phyloP scores from a whole-genome alignment of 169 alveolate genomes.

The Cyclospora cayetanensis region DNA sequence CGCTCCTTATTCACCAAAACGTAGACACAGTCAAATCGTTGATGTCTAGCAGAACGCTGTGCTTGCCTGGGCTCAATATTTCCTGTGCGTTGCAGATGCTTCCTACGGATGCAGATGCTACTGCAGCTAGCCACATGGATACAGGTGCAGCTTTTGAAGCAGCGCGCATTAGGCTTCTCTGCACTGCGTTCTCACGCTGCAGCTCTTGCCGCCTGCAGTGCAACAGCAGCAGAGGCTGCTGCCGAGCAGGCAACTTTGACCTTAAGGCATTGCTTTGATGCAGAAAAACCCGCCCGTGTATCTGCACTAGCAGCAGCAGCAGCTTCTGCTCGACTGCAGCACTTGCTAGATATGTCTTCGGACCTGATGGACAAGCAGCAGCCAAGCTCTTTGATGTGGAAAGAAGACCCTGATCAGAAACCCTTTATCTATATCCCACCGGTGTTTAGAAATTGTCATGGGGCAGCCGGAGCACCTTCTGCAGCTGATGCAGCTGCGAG shows the following conservation, averaged over 20 bases:
- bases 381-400: background rate
- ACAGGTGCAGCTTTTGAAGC: background rate
- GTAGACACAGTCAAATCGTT: too few species aligned
- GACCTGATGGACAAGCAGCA: conserved; percentile 16
- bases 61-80: too few species aligned
- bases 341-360: conserved; percentile 17
- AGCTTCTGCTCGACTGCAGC: conserved; percentile 26
- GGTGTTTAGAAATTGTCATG: background rate
- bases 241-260: conserved; percentile 1
- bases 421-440: background rate
- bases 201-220: background rate
- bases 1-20: too few species aligned
- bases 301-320: conserved; percentile 12
- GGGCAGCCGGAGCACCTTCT: conserved; percentile 4
- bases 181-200: conserved; percentile 49
- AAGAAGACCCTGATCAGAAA: background rate
- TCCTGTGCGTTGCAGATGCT: background rate
- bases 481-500: conserved; percentile 12
- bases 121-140: conserved; percentile 18
- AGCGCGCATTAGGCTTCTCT: conserved; percentile 25
- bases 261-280: too few species aligned
- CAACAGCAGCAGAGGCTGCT: background rate
- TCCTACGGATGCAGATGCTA: conserved; percentile 17
- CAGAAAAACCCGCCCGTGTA: too few species aligned
- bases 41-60: too few species aligned